A percentile compares a stretch with the other conserved stretches of the same genome.
These are phyloP conservation scores for Dillenia suffruticosa DNA, from an alignment of 164 flowering plant species.

Conservation along the genomic window DNA sequence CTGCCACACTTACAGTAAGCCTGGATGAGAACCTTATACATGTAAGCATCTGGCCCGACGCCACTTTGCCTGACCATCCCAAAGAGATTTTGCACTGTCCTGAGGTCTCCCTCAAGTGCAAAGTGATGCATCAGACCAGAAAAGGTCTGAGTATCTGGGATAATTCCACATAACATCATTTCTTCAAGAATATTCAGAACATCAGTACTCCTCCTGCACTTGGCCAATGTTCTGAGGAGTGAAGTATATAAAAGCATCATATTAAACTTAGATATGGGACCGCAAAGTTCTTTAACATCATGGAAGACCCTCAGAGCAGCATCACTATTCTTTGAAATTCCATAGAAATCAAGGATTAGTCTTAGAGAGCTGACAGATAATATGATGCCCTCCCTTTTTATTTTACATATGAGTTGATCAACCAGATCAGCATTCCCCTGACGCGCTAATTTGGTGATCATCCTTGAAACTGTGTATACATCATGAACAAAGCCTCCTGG, in stretches of 20 bases:
- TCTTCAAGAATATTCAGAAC: slow-evolving; percentile 62
- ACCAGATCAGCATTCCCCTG: slow-evolving; percentile 58
- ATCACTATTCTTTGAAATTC: slow-evolving; percentile 68
- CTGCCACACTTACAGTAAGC: slow-evolving; percentile 72
- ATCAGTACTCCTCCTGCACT: slow-evolving; percentile 55
- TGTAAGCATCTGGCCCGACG: slow-evolving; percentile 72
- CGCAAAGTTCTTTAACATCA: slow-evolving; percentile 43
- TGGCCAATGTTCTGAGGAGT: slow-evolving; percentile 64
- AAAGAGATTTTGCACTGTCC: slow-evolving; percentile 70
- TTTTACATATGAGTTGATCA: slow-evolving; percentile 54
- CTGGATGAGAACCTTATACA: slow-evolving; percentile 61
- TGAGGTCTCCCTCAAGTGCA: slow-evolving; percentile 68
- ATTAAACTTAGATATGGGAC: slow-evolving; percentile 39
- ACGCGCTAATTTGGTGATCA: slow-evolving; percentile 65
- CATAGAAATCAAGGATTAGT: slow-evolving; percentile 73
- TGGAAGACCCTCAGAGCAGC: slow-evolving; percentile 71
- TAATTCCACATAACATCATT: slow-evolving; percentile 53
- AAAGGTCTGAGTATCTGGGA: slow-evolving; percentile 80
- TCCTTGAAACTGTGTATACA: slow-evolving; percentile 67
- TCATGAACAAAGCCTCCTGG: slow-evolving; percentile 78
- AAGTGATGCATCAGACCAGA: slow-evolving; percentile 82
- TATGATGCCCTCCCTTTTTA: slow-evolving; percentile 55
- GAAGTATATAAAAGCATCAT: slow-evolving; percentile 71
- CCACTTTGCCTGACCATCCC: slow-evolving; percentile 67
- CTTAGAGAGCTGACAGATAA: slow-evolving; percentile 65